phyloP scores from a whole-genome alignment of 2,329 filamentous ascomycete genomes.

The Colletotrichum zoysiae region DNA sequence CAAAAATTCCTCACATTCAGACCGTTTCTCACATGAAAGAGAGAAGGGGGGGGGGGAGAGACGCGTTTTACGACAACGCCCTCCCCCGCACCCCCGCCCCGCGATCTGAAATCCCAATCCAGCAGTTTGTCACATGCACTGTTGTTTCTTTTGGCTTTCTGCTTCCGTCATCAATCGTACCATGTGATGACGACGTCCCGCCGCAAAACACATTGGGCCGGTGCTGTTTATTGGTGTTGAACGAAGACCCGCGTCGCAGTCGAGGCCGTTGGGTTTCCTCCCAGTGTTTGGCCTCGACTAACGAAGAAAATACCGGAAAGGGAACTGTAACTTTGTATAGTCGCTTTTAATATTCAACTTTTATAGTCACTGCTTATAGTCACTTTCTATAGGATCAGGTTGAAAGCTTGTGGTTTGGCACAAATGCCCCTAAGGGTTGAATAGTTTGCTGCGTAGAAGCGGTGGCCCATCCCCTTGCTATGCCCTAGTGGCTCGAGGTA shows the following conservation, averaged over 20 bases:
- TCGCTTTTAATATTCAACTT: not conserved
- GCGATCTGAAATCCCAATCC: not conserved
- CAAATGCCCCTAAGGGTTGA: slow-evolving; percentile 1
- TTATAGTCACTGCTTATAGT: no score
- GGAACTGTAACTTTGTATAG: no score
- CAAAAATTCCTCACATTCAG: not conserved
- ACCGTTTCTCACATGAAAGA: not conserved
- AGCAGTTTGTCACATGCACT: slow-evolving; percentile 1
- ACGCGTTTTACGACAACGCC: not conserved
- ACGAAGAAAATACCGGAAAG: not conserved
- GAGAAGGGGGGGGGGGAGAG: no score
- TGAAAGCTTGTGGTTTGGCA: slow-evolving; percentile 29
- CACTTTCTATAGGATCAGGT: not conserved
- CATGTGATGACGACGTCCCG: not conserved
- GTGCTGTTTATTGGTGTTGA: not conserved
- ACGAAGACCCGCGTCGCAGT: not conserved
- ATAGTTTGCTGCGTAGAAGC: slow-evolving; percentile 25
- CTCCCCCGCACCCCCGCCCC: not conserved
- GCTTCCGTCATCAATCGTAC: not conserved
- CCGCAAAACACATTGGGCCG: no score
- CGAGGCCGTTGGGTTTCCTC: not conserved
- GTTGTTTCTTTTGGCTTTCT: not conserved
- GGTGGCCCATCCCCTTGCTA: slow-evolving; percentile 23
- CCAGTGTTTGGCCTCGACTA: not conserved
- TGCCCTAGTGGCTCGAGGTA: slow-evolving; percentile 31